Conservation (phyloP, 2,329 filamentous ascomycete genomes). For the Colletotrichum sp. region DNA sequence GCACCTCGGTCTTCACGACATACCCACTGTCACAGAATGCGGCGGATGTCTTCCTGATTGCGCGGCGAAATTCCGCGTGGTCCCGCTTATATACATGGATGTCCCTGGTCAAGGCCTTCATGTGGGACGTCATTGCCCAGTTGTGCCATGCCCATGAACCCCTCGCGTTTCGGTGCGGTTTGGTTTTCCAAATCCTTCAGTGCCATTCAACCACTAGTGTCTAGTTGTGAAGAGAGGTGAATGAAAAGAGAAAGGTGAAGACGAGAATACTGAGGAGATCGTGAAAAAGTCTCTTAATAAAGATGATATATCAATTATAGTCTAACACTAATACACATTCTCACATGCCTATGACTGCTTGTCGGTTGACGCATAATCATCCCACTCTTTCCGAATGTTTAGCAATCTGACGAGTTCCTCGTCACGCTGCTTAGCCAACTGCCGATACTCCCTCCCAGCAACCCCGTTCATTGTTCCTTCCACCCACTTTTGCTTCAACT, state of each 20-base stretch:
- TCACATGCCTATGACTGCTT: not conserved
- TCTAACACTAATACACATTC: not conserved
- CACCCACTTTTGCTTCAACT: constrained; percentile 11
- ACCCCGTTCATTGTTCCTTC: not conserved
- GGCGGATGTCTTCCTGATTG: not conserved
- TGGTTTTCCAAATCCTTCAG: not conserved
- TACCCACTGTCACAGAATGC: not conserved
- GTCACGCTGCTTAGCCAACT: not conserved
- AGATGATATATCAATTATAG: not conserved
- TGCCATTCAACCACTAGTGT: not conserved
- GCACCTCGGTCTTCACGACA: not conserved
- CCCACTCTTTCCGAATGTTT: constrained; percentile 7
- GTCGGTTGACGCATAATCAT: not conserved
- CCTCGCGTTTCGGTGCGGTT: not conserved
- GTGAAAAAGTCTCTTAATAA: not conserved
- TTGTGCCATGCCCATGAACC: not conserved
- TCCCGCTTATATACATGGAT: not conserved
- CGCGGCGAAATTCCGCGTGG: not conserved
- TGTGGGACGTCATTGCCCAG: not conserved
- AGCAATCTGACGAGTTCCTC: constrained; percentile 5
- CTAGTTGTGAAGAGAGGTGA: not conserved
- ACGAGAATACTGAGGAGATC: not conserved
- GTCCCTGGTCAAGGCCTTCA: not conserved
- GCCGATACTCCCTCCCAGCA: not conserved
- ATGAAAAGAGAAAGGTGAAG: not conserved